phyloP scores from a whole-genome alignment of 2,329 filamentous ascomycete species.

The Dothideomycetes sp. region DNA sequence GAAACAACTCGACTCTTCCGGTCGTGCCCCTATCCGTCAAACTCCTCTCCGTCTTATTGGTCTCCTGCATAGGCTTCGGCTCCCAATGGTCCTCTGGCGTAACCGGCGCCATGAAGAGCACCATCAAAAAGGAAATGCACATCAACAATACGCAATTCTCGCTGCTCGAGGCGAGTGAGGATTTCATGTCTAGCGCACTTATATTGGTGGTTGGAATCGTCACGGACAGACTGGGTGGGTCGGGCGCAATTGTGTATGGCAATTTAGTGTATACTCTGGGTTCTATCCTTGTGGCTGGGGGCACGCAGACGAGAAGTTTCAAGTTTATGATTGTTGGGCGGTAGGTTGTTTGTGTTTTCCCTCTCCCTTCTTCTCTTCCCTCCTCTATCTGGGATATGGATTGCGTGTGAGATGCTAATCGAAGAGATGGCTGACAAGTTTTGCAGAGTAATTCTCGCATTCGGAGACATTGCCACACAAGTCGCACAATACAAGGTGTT shows the following conservation, averaged over 20 bases:
- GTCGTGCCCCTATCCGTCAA: conserved; percentile 19
- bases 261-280: conserved; percentile 49
- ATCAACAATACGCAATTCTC: conserved; percentile 52
- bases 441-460: conserved; percentile 40
- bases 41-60: conserved; percentile 37
- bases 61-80: conserved; percentile 47
- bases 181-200: conserved; percentile 50
- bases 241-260: conserved; percentile 46
- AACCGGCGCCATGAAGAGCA: conserved; percentile 50
- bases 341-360: no score
- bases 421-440: no score
- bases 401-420: no score
- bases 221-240: conserved; percentile 49
- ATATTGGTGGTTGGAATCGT: conserved; percentile 45
- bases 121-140: conserved; percentile 45
- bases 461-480: conserved; percentile 55
- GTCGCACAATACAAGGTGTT: conserved; percentile 56
- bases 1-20: neutral
- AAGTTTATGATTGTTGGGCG: conserved; percentile 52
- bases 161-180: conserved; percentile 47
- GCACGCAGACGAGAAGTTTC: conserved; percentile 45
- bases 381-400: no score
- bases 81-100: conserved; percentile 51
- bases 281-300: conserved; percentile 47
- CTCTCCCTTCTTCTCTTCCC: no score